phyloP scores from a whole-genome alignment of 176 grass and related monocot genomes.

The Leersia perrieri region DNA sequence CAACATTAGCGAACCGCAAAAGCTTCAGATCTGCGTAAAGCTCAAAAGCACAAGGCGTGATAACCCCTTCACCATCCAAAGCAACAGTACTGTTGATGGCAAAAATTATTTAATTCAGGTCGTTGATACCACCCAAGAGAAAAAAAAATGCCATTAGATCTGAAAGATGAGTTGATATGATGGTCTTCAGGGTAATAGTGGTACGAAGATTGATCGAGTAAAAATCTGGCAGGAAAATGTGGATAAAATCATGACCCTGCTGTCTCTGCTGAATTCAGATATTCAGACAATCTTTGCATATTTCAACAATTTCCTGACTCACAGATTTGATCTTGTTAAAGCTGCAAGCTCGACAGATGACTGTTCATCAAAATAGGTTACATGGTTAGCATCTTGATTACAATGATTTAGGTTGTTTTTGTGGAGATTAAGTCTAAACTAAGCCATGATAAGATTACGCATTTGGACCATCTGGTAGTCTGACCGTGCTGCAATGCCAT shows the following conservation, averaged over 20 bases:
- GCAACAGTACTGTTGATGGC: constrained; percentile 13
- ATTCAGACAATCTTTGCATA: neutral
- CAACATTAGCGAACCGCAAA: constrained; percentile 3
- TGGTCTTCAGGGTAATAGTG: neutral
- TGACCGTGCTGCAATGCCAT: neutral
- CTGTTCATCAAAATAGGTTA: neutral
- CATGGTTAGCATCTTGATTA: neutral
- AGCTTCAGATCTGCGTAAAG: constrained; percentile 53
- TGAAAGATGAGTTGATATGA: neutral
- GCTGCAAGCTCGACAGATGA: neutral
- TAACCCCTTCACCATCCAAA: neutral
- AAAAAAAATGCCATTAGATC: neutral
- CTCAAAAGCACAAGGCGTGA: constrained; percentile 28
- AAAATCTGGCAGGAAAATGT: neutral
- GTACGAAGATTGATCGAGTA: neutral
- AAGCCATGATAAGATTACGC: neutral
- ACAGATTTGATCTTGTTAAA: neutral
- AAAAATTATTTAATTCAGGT: constrained; percentile 17
- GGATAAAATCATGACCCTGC: neutral
- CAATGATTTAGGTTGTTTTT: neutral
- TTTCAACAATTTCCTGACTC: neutral
- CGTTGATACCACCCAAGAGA: constrained; percentile 23
- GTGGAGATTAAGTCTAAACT: constrained; percentile 20
- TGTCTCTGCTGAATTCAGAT: neutral
- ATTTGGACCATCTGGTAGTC: neutral